Evolutionary conservation across 768 basidiomycete genomes (phyloP).

Genomic region (Strobilomyces dryophilus): DNA sequence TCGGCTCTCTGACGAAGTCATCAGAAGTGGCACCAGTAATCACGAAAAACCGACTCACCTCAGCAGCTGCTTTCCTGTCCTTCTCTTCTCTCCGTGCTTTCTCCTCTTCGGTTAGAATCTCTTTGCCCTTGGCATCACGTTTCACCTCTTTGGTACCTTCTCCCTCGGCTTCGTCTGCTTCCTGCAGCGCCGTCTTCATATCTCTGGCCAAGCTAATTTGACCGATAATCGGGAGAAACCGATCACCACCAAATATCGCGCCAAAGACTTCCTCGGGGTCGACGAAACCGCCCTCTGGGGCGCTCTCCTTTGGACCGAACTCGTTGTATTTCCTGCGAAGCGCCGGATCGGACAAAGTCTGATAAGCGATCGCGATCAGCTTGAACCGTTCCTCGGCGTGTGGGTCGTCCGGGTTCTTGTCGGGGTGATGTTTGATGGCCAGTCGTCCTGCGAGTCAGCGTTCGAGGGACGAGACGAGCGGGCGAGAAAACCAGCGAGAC

Average conservation of each 20-base stretch:
- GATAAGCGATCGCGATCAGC: slow-evolving; percentile 85
- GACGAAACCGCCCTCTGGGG: slow-evolving; percentile 78
- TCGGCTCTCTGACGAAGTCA: slow-evolving; percentile 61
- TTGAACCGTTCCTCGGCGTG: slow-evolving; percentile 86
- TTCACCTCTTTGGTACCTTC: slow-evolving; percentile 37
- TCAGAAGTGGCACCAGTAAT: slow-evolving; percentile 4
- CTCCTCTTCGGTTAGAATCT: slow-evolving; percentile 64
- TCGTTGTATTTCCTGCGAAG: slow-evolving; percentile 87
- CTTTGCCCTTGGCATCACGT: slow-evolving; percentile 51
- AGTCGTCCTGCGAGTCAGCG: slow-evolving; percentile 50
- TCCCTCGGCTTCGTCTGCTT: slow-evolving; percentile 69
- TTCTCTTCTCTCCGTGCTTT: slow-evolving; percentile 72
- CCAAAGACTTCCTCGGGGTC: slow-evolving; percentile 83
- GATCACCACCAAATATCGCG: slow-evolving; percentile 85
- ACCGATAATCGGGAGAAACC: slow-evolving; percentile 84
- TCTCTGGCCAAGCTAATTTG: slow-evolving; percentile 83
- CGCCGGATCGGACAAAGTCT: slow-evolving; percentile 73
- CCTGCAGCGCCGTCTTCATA: slow-evolving; percentile 91
- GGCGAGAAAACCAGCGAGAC: background rate
- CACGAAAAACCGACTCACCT: slow-evolving; percentile 41
- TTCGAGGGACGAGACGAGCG: background rate
- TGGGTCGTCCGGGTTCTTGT: slow-evolving; percentile 89
- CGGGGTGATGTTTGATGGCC: slow-evolving; percentile 89
- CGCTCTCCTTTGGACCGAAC: slow-evolving; percentile 81
- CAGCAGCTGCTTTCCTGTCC: slow-evolving; percentile 57